These are phyloP conservation scores for Mimosa bimucronata DNA, from an alignment of 306 rosid genomes.

Conservation along the genomic window DNA sequence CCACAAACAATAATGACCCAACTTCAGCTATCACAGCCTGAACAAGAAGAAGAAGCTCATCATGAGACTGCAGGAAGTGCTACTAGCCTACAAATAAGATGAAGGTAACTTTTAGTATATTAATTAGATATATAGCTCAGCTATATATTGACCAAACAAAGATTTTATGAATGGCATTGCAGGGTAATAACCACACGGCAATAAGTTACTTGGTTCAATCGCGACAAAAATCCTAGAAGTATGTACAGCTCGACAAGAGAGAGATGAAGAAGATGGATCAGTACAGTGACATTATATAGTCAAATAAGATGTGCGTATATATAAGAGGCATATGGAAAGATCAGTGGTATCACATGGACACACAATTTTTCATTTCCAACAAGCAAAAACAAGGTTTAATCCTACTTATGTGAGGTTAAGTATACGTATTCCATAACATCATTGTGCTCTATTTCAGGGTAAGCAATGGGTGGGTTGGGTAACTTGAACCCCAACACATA, in stretches of 20 bases:
- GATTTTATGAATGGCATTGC: constrained; percentile 15
- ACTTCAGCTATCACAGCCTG: constrained; percentile 59
- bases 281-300: constrained; percentile 21
- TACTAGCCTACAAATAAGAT: constrained; percentile 29
- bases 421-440: too few relatives aligned
- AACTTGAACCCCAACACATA: too few relatives aligned
- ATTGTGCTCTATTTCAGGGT: too few relatives aligned
- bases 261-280: neutral
- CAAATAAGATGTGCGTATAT: constrained; percentile 1
- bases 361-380: neutral
- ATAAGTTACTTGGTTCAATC: constrained; percentile 20
- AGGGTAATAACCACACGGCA: constrained; percentile 31
- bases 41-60: constrained; percentile 46
- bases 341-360: neutral
- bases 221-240: neutral
- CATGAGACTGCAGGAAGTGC: constrained; percentile 39
- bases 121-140: neutral
- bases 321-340: constrained; percentile 6
- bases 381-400: too few relatives aligned
- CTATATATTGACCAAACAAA: constrained; percentile 12
- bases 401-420: too few relatives aligned
- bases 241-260: constrained; percentile 19
- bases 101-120: neutral
- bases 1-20: constrained; percentile 48
- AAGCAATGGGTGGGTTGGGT: too few relatives aligned